Evolutionary conservation across 1,139 yeast genomes (phyloP).

Genomic region (Meyerozyma athensensis): DNA sequence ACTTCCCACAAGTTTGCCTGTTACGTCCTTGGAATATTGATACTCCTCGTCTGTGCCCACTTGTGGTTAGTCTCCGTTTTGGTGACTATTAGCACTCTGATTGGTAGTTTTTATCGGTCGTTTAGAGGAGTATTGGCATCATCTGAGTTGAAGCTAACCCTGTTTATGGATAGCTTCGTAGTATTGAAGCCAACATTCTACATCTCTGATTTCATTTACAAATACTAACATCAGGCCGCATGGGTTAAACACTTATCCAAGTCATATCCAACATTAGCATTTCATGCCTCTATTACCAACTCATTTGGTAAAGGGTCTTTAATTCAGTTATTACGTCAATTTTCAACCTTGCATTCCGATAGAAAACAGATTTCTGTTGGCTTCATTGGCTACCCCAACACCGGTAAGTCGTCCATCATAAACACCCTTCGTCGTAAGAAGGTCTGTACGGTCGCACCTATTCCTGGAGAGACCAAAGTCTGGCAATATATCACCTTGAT

Average conservation of each 20-base stretch:
- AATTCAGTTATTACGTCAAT: slow-evolving; percentile 89
- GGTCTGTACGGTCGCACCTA: slow-evolving; percentile 96
- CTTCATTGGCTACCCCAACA: slow-evolving; percentile 94
- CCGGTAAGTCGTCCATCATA: slow-evolving; percentile 94
- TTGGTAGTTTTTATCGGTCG: slow-evolving; percentile 42
- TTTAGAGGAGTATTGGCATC: slow-evolving; percentile 40
- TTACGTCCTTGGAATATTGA: slow-evolving; percentile 94
- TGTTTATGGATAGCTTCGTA: slow-evolving; percentile 49
- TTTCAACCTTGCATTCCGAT: slow-evolving; percentile 84
- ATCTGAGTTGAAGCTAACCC: slow-evolving; percentile 62
- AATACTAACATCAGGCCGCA: slow-evolving; percentile 66
- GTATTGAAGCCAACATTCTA: slow-evolving; percentile 64
- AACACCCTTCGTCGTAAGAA: slow-evolving; percentile 91
- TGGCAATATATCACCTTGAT: slow-evolving; percentile 98
- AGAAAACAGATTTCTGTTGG: slow-evolving; percentile 97
- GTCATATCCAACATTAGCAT: slow-evolving; percentile 90
- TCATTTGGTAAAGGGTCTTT: slow-evolving; percentile 97
- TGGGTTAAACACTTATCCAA: slow-evolving; percentile 96
- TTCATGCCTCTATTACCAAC: slow-evolving; percentile 96
- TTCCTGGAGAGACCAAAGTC: slow-evolving; percentile 98
- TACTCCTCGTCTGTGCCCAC: slow-evolving; percentile 46
- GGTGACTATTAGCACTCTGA: slow-evolving; percentile 43
- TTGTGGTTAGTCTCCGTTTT: slow-evolving; percentile 33
- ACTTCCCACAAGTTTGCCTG: slow-evolving; percentile 59
- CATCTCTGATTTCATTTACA: slow-evolving; percentile 20